Conservation (phyloP, 345 rosid genomes). For the Citrus maxima region DNA sequence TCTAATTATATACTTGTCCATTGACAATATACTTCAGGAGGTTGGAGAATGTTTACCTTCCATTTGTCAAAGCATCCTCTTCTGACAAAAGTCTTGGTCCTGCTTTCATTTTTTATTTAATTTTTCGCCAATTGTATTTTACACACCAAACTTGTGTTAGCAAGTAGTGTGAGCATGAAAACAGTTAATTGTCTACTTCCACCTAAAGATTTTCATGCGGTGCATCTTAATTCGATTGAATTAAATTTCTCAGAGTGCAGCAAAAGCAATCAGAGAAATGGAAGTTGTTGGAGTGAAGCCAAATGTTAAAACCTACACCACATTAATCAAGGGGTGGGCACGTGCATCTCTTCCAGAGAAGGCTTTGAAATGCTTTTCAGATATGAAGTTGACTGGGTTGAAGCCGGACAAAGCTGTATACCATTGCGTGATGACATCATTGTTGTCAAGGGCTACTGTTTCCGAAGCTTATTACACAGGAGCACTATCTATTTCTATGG, state of each 20-base stretch:
- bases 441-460: slow-evolving; percentile 75
- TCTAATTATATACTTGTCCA: neutral
- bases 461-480: slow-evolving; percentile 72
- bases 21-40: neutral
- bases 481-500: slow-evolving; percentile 55
- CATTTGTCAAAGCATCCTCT: neutral
- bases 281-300: slow-evolving; percentile 59
- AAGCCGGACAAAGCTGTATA: slow-evolving; percentile 88
- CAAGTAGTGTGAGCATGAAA: neutral
- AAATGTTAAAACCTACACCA: slow-evolving; percentile 87
- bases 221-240: neutral
- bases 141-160: neutral
- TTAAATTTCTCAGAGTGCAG: slow-evolving; percentile 59
- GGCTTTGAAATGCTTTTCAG: slow-evolving; percentile 77
- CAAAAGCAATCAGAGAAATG: slow-evolving; percentile 68
- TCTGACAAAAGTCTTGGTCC: neutral
- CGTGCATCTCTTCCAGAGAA: slow-evolving; percentile 90
- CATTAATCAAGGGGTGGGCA: slow-evolving; percentile 92
- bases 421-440: slow-evolving; percentile 85
- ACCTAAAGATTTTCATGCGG: neutral
- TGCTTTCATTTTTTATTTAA: neutral
- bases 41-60: neutral
- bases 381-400: slow-evolving; percentile 71
- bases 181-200: neutral
- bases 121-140: neutral